Conservation (phyloP, 176 grass and related monocot species). For the Pontederia paniculata region DNA sequence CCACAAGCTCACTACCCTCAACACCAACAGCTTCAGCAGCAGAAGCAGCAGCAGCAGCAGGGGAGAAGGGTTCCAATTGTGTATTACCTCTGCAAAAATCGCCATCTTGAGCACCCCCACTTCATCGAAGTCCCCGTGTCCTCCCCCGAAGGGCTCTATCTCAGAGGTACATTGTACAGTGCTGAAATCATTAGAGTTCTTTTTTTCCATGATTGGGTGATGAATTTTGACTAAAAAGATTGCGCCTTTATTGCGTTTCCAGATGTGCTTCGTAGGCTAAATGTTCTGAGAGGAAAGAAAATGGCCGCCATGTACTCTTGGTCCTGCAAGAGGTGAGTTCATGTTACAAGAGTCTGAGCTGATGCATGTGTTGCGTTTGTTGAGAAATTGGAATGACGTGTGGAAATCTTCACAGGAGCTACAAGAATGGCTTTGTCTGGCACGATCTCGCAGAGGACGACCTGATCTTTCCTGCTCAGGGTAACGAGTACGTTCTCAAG, state of each 20-base stretch:
- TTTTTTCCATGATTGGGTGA: background rate
- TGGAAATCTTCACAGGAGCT: slow-evolving; percentile 7
- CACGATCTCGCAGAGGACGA: slow-evolving; percentile 25
- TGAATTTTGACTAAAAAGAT: background rate
- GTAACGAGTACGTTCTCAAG: slow-evolving; percentile 26
- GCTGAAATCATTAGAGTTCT: background rate
- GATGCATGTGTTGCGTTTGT: background rate
- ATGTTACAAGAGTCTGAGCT: background rate
- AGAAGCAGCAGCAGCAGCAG: slow-evolving; percentile 20
- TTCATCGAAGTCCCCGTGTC: slow-evolving; percentile 93
- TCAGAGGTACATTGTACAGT: slow-evolving; percentile 49
- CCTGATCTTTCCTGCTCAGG: slow-evolving; percentile 13
- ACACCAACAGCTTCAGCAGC: too few relatives aligned
- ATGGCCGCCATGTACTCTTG: slow-evolving; percentile 92
- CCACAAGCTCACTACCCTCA: background rate
- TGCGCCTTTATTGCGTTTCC: background rate
- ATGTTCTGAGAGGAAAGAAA: slow-evolving; percentile 69
- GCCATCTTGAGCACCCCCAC: slow-evolving; percentile 91
- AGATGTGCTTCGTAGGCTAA: slow-evolving; percentile 94
- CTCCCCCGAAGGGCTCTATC: slow-evolving; percentile 65
- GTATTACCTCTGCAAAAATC: slow-evolving; percentile 82
- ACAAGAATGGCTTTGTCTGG: slow-evolving; percentile 28
- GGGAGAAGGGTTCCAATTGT: slow-evolving; percentile 69
- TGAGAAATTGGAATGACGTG: background rate
- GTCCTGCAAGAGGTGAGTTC: slow-evolving; percentile 89